phyloP scores from a whole-genome alignment of 768 basidiomycete species.

The Lentinula sp. region DNA sequence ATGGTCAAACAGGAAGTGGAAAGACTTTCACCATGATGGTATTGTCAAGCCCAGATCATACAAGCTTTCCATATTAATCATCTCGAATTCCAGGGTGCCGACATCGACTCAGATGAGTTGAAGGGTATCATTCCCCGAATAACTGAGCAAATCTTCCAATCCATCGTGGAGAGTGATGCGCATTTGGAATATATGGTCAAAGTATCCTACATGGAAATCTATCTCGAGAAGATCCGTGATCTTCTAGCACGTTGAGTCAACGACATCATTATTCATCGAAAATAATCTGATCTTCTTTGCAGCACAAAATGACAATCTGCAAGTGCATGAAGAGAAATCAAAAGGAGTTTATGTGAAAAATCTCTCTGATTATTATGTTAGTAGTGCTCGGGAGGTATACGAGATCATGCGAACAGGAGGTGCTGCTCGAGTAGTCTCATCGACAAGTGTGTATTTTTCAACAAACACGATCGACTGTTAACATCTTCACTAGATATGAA shows the following conservation, averaged over 20 bases:
- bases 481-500: conserved; percentile 79
- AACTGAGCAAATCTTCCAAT: conserved; percentile 98
- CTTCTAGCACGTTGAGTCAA: conserved; percentile 78
- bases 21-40: conserved; percentile 99
- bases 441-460: conserved; percentile 67
- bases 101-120: conserved; percentile 90
- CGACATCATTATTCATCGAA: background rate
- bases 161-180: conserved; percentile 91
- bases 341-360: conserved; percentile 98
- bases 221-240: conserved; percentile 93
- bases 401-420: conserved; percentile 99
- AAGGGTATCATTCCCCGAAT: conserved; percentile 98
- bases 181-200: conserved; percentile 98
- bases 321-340: conserved; percentile 97
- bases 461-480: background rate
- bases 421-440: conserved; percentile 82
- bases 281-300: conserved; percentile 7
- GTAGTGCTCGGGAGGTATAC: conserved; percentile 91
- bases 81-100: conserved; percentile 65
- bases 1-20: conserved; percentile 83
- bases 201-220: conserved; percentile 99
- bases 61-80: conserved; percentile 11
- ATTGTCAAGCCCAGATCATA: background rate
- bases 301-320: conserved; percentile 98
- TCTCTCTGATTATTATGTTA: conserved; percentile 96